Evolutionary conservation across 495 filamentous ascomycete species (phyloP).

Genomic region (Staphylotrichum longicolle): DNA sequence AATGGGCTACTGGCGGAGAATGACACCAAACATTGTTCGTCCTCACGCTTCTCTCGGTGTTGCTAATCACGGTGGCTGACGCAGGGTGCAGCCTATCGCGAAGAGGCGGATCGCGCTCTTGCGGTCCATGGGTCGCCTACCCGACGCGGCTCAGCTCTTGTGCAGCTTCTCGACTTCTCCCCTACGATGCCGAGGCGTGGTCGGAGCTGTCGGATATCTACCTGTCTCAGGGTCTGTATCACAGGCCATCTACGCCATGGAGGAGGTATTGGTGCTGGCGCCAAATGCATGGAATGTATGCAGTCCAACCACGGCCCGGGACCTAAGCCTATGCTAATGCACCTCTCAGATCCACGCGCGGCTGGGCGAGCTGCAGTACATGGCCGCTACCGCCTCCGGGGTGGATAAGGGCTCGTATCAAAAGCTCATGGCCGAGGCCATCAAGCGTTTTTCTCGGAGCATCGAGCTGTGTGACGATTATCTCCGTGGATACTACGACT

Average conservation of each 20-base stretch:
- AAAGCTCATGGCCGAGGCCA: slow-evolving; percentile 62
- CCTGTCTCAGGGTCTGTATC: slow-evolving; percentile 67
- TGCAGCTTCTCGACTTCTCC: slow-evolving; percentile 71
- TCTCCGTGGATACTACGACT: slow-evolving; percentile 85
- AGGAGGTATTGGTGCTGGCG: slow-evolving; percentile 83
- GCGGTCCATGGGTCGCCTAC: slow-evolving; percentile 61
- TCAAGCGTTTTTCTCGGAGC: slow-evolving; percentile 82
- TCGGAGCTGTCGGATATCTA: slow-evolving; percentile 88
- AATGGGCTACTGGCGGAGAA: slow-evolving; percentile 69
- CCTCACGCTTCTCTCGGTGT: slow-evolving; percentile 10
- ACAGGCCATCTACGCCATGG: slow-evolving; percentile 84
- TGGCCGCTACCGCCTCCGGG: slow-evolving; percentile 55
- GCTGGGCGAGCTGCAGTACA: slow-evolving; percentile 77
- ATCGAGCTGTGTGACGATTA: slow-evolving; percentile 93
- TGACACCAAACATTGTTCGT: slow-evolving; percentile 78
- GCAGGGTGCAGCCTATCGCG: slow-evolving; percentile 63
- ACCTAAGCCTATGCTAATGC: slow-evolving; percentile 32
- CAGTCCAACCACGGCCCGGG: slow-evolving; percentile 21
- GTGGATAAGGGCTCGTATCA: slow-evolving; percentile 39
- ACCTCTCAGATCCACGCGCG: slow-evolving; percentile 73
- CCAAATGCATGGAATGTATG: slow-evolving; percentile 94
- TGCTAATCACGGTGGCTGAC: slow-evolving; percentile 16
- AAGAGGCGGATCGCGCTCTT: slow-evolving; percentile 85
- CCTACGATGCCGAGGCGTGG: slow-evolving; percentile 96
- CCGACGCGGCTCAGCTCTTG: slow-evolving; percentile 74